Base-by-base conservation (phyloP, 2,329 filamentous ascomycete genomes). In the Penicillium sp. region DNA sequence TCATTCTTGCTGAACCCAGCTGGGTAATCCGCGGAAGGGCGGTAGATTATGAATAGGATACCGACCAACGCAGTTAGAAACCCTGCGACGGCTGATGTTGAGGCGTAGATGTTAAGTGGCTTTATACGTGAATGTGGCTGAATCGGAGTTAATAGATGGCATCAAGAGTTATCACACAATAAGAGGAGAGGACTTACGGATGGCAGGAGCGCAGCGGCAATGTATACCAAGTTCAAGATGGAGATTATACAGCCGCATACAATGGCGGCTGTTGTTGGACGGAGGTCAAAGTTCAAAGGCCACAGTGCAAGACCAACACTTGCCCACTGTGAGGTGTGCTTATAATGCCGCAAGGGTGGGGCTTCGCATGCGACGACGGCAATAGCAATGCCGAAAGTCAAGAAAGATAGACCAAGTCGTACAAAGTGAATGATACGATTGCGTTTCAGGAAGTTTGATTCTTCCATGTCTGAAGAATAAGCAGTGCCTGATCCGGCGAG, bases 251-350 rank as follows among this genome's bases (percentile, higher is more conserved):
- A 65, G 6, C 72, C 74, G 43, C 72, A 73, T 3, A 69, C 62
- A 33, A 78, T 56, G 0, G 71, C 59, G 16, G 71, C 73, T 17
- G 73, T 64, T 0, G 73, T 74, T 12, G 75, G 75, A 22, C 73
- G 70, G 11, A 75, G 31, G 55, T 78, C 75, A 44, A 78, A 60
- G 53, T 77, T 73, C 53, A 70, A 52, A 4, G 76, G 76, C 76
- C 76, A 78, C 1, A 78, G 65, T 22, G 69, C 65, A 6, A 78
- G 62, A 40, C 71, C 67, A 16, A 66, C 63, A 22, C 63, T 57
- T 9, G 66, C 65, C 56, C 69, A 75, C 19, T 67, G 59, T n/a
- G 65, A 65, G 4, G 76, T 77, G 14, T 57, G 52, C 14, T 69
- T 69, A 58, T 78, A 77, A 45, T 73, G 69, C 4, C 66, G 67